Evolutionary conservation across 2,329 filamentous ascomycete genomes (phyloP).

Genomic region (Clarireedia paspali): DNA sequence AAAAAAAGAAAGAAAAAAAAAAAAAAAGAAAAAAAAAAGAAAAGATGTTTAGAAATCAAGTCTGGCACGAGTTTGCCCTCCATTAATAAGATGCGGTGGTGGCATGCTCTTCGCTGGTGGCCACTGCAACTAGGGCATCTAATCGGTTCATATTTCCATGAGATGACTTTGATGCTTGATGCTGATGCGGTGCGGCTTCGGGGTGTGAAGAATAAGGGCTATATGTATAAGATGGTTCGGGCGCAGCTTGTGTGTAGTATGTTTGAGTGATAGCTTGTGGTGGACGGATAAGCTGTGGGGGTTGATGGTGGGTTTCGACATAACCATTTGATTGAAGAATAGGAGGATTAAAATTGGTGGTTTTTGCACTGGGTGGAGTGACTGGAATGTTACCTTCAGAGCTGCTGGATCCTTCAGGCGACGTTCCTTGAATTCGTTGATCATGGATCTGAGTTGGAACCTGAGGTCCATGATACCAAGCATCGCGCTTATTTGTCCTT

Average conservation of each 20-base stretch:
- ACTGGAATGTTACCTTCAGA: slow-evolving; percentile 45
- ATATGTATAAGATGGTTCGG: slow-evolving; percentile 21
- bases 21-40: no score
- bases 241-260: slow-evolving; percentile 12
- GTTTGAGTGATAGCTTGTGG: slow-evolving; percentile 18
- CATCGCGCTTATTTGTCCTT: slow-evolving; percentile 57
- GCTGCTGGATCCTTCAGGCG: slow-evolving; percentile 46
- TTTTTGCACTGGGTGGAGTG: slow-evolving; percentile 38
- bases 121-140: slow-evolving; percentile 57
- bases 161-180: slow-evolving; percentile 25
- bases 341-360: slow-evolving; percentile 42
- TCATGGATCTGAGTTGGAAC: slow-evolving; percentile 20
- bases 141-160: slow-evolving; percentile 46
- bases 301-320: slow-evolving; percentile 34
- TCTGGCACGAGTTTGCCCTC: no score
- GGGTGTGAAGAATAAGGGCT: slow-evolving; percentile 21
- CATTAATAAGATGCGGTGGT: slow-evolving; percentile 22
- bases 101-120: slow-evolving; percentile 46
- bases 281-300: slow-evolving; percentile 8
- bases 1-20: no score
- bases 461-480: slow-evolving; percentile 61
- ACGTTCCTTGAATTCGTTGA: slow-evolving; percentile 36
- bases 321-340: slow-evolving; percentile 43
- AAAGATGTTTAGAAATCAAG: no score
- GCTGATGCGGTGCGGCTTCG: slow-evolving; percentile 30